These are phyloP conservation scores for Ascodesmis nigricans DNA, from an alignment of 495 filamentous ascomycete genomes.

Conservation along the genomic window DNA sequence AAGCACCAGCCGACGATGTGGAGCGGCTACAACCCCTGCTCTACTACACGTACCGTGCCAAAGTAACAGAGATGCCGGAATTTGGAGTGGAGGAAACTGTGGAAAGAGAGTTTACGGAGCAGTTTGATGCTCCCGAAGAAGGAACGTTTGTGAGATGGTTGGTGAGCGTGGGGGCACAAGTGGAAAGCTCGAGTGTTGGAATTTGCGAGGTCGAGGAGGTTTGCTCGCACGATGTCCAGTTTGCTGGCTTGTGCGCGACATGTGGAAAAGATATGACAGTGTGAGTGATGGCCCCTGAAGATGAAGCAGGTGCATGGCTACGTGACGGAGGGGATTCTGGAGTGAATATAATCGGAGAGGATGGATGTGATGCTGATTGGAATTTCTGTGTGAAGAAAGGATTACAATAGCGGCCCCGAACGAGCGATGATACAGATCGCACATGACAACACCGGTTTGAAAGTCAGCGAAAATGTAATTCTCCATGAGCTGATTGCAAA, in stretches of 20 bases:
- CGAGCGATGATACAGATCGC: slow-evolving; percentile 83
- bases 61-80: slow-evolving; percentile 49
- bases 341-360: neutral
- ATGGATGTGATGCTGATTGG: neutral
- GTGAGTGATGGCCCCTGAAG: slow-evolving; percentile 24
- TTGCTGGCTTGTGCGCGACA: slow-evolving; percentile 63
- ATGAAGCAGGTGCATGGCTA: slow-evolving; percentile 4
- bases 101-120: slow-evolving; percentile 44
- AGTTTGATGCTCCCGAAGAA: slow-evolving; percentile 64
- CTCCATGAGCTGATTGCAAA: too few relatives aligned
- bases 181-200: slow-evolving; percentile 31
- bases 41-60: slow-evolving; percentile 61
- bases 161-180: slow-evolving; percentile 46
- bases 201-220: slow-evolving; percentile 72
- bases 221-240: slow-evolving; percentile 80
- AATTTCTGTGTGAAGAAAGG: slow-evolving; percentile 22
- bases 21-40: slow-evolving; percentile 53
- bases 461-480: slow-evolving; percentile 26
- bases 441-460: slow-evolving; percentile 69
- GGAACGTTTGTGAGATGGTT: slow-evolving; percentile 57
- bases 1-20: slow-evolving; percentile 49
- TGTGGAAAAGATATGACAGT: slow-evolving; percentile 96
- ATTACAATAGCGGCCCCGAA: slow-evolving; percentile 30
- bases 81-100: slow-evolving; percentile 44
- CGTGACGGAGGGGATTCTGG: slow-evolving; percentile 3